A percentile compares a stretch with the other conserved stretches of the same genome.
Evolutionary conservation across 2,329 filamentous ascomycete genomes (phyloP).

Genomic region (Calonectria honghensis): DNA sequence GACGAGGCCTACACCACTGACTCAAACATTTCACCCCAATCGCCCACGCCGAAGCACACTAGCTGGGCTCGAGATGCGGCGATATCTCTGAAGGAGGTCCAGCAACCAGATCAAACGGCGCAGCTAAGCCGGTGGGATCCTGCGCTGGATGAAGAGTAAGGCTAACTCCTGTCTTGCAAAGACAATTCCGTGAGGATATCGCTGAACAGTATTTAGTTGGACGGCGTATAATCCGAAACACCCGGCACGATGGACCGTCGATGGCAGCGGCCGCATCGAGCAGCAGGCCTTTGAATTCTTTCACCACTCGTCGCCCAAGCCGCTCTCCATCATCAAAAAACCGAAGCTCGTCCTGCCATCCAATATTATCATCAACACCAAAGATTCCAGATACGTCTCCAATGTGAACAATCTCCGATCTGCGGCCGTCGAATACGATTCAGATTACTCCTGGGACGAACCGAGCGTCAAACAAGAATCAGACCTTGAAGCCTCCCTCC

Average conservation of each 20-base stretch:
- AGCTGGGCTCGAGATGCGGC: background rate
- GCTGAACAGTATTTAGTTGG: background rate
- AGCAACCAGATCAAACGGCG: background rate
- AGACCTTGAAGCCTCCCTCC: slow-evolving; percentile 55
- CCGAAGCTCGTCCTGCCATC: background rate
- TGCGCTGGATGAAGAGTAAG: slow-evolving; percentile 1
- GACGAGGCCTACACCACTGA: background rate
- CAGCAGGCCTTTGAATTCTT: slow-evolving; percentile 5
- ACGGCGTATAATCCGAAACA: background rate
- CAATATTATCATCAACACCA: background rate
- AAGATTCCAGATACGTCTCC: background rate
- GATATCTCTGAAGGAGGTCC: background rate
- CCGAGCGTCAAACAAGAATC: too few relatives aligned
- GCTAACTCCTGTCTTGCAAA: too few relatives aligned
- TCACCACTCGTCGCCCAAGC: background rate
- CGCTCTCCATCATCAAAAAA: background rate
- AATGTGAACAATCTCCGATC: background rate
- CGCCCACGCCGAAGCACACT: too few relatives aligned
- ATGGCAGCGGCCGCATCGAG: slow-evolving; percentile 1
- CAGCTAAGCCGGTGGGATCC: background rate
- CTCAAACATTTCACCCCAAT: background rate
- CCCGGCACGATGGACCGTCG: slow-evolving; percentile 3
- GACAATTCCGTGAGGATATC: too few relatives aligned
- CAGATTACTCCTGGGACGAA: background rate
- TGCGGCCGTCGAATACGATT: slow-evolving; percentile 14